phyloP scores from a whole-genome alignment of 345 rosid genomes.

The Murraya koenigii region DNA sequence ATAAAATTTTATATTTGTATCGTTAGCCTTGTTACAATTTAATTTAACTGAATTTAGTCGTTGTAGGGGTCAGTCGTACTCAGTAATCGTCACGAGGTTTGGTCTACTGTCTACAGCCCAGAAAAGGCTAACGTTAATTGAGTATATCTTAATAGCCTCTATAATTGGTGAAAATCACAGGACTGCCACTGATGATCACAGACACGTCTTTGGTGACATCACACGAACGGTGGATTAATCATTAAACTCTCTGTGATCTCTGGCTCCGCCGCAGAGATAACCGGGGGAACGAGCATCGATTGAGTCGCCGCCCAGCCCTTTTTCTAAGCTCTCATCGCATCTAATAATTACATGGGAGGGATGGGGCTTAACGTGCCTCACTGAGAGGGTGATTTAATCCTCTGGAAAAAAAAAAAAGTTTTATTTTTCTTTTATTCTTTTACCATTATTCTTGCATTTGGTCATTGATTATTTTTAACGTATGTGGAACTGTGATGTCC shows the following conservation, averaged over 20 bases:
- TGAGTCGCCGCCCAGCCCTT: not conserved
- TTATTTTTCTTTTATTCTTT: too few species aligned
- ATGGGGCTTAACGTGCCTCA: not conserved
- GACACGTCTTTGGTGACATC: not conserved
- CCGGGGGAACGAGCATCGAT: not conserved
- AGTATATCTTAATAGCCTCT: not conserved
- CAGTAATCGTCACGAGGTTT: not conserved
- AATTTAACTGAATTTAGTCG: too few species aligned
- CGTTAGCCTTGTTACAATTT: too few species aligned
- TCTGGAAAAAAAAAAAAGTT: too few species aligned
- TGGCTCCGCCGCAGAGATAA: not conserved
- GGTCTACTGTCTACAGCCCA: not conserved
- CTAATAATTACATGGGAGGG: not conserved
- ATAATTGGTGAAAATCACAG: not conserved
- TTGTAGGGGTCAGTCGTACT: not conserved
- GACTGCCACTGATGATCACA: not conserved
- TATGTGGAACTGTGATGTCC: too few species aligned
- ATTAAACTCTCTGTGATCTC: slow-evolving; percentile 1
- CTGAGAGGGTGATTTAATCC: not conserved
- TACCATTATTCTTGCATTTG: too few species aligned
- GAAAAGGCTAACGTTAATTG: not conserved
- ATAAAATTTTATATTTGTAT: too few species aligned
- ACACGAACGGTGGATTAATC: not conserved
- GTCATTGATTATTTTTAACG: too few species aligned
- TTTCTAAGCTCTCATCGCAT: not conserved